Evolutionary conservation across 106 monocot genomes (phyloP), one percentile per base, ranked within the genome.

Genomic region (Allium sativum): DNA sequence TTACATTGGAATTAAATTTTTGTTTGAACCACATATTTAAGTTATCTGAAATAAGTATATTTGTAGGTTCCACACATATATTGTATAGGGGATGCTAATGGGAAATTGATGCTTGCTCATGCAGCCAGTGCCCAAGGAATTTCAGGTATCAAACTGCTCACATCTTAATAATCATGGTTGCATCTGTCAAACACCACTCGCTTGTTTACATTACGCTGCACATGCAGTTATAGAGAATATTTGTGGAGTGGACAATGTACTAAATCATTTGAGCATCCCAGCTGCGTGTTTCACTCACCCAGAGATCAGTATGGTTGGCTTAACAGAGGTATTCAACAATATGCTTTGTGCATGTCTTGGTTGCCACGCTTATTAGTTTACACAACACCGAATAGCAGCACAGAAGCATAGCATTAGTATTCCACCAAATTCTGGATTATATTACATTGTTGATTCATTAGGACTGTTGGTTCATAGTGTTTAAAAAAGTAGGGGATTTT

Each of bases 81-180:
- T 61, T 91, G 91, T 75, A 96, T 96, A 65, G 96, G 96, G 61
- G 96, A 96, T 70, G 96, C 96, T 22, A 91, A 96, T 78, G 96
- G 96, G 18, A 96, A 91, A 84, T 67, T 96, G 79, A 96, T 96
- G 96, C 90, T 96, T 73, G 96, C 96, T 80, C 96, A 96, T 81
- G 96, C 87, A 64, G 96, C 96, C 20, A 91, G 91, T 77, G 96
- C 96, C 52, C 96, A 96, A 61, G 96, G 96, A 45, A 96, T 96
- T 42, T 96, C 96, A 77, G 96, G 96, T 84, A 67, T 12, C 11
- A 42, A 11, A 40, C 42, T 44, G 8, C 8, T 60, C 18, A 44
- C 8, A 47, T 7, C 6, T 41, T 47, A 62, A 12, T 16, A 62
- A 61, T 10, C 3, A 46, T 44, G 42, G 7, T 18, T 61, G 31